Percentiles rank a stretch among this genome's conserved stretches.
Conservation (phyloP, 495 filamentous ascomycete species). For the Hypoxylon rickii region DNA sequence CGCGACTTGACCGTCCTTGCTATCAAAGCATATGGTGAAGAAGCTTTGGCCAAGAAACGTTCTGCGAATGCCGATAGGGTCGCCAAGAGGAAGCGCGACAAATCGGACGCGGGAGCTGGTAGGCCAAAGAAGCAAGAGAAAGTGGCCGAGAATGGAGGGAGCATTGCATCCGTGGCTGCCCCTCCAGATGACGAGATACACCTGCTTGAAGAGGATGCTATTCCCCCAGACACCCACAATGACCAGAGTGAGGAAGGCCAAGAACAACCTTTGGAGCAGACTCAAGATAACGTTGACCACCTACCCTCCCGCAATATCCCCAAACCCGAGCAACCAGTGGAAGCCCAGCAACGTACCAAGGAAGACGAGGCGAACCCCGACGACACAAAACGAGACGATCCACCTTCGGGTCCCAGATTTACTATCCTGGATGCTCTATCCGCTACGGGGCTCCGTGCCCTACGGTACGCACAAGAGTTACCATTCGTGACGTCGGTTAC, state of each 20-base stretch:
- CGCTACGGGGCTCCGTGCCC: conserved; percentile 87
- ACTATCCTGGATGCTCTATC: conserved; percentile 93
- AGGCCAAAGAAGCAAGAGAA: conserved; percentile 35
- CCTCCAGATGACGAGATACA: conserved; percentile 8
- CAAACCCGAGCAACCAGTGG: conserved; percentile 3
- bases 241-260: too few species aligned
- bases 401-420: conserved; percentile 51
- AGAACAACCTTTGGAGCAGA: conserved; percentile 6
- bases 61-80: conserved; percentile 41
- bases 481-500: conserved; percentile 80
- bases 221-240: conserved; percentile 22
- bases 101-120: conserved; percentile 36
- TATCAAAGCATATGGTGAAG: conserved; percentile 81
- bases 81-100: conserved; percentile 42
- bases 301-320: background rate
- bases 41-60: conserved; percentile 56
- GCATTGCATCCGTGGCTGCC: conserved; percentile 18
- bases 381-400: conserved; percentile 16
- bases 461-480: conserved; percentile 91
- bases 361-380: conserved; percentile 29
- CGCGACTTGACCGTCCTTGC: conserved; percentile 90
- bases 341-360: conserved; percentile 7
- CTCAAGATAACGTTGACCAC: background rate
- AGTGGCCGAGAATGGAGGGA: conserved; percentile 17
- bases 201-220: background rate